Conservation (phyloP, 1,284 basidiomycete genomes). For the Cerrena zonata region DNA sequence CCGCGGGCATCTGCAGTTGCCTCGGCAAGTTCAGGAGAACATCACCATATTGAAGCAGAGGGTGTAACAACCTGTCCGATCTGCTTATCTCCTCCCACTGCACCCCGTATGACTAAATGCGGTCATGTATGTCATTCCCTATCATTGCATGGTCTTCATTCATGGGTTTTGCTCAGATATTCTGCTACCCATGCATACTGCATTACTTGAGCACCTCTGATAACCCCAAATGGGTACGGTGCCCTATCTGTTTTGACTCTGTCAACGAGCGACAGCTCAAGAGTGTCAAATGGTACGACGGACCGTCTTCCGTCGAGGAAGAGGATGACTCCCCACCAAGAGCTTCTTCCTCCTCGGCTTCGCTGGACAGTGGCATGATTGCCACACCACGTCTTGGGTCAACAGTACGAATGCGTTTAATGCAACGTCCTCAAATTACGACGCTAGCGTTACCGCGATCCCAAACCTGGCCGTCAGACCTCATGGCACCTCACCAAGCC, state of each 20-base stretch:
- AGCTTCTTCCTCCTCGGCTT: constrained; percentile 42
- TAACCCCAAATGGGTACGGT: constrained; percentile 77
- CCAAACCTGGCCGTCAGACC: constrained; percentile 86
- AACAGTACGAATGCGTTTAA: constrained; percentile 77
- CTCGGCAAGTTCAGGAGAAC: constrained; percentile 40
- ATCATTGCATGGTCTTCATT: constrained; percentile 8
- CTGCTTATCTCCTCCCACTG: constrained; percentile 85
- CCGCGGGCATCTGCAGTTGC: constrained; percentile 68
- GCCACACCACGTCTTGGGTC: constrained; percentile 46
- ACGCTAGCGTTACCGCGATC: constrained; percentile 93
- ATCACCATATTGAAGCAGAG: constrained; percentile 39
- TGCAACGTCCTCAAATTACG: constrained; percentile 90
- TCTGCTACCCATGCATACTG: constrained; percentile 86
- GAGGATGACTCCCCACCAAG: constrained; percentile 32
- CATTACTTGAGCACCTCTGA: constrained; percentile 86
- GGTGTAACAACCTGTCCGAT: constrained; percentile 85
- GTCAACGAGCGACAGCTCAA: constrained; percentile 89
- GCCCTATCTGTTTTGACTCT: constrained; percentile 95
- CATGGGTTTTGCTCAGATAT: constrained; percentile 48
- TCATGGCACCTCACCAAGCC: constrained; percentile 84
- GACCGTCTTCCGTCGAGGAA: constrained; percentile 35
- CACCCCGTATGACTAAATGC: constrained; percentile 94
- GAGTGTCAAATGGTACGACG: constrained; percentile 80
- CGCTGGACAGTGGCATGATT: constrained; percentile 25
- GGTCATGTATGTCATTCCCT: constrained; percentile 73